These are phyloP conservation scores for Colletotrichum tropicale DNA, from an alignment of 2,329 filamentous ascomycete species.

Conservation along the genomic window DNA sequence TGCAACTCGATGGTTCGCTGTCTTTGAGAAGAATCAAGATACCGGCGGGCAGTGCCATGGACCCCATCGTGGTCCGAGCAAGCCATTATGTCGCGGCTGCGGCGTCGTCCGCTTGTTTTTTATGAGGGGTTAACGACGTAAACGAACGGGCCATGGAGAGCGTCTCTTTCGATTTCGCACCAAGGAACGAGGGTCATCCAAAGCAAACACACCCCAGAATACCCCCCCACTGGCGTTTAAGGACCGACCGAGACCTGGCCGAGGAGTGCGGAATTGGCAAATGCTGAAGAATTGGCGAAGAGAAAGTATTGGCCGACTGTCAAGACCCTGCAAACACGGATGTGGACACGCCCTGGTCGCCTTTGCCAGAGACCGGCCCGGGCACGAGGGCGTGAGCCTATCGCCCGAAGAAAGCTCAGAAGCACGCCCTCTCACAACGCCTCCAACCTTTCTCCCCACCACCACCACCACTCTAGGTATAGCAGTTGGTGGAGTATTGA, in stretches of 20 bases:
- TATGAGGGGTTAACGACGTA: constrained; percentile 14
- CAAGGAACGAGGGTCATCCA: constrained; percentile 7
- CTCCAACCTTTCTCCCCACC: neutral
- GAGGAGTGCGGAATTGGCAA: constrained; percentile 4
- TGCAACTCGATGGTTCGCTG: neutral
- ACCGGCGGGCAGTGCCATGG: neutral
- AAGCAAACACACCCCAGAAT: constrained; percentile 1
- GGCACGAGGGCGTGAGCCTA: neutral
- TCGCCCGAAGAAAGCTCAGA: neutral
- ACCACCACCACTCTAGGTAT: neutral
- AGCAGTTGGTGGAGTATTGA: neutral
- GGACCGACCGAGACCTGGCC: constrained; percentile 16
- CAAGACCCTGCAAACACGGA: constrained; percentile 15
- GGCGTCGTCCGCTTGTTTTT: constrained; percentile 10
- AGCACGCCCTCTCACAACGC: neutral
- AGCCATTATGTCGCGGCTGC: constrained; percentile 15
- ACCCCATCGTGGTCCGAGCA: constrained; percentile 8
- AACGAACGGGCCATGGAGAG: neutral
- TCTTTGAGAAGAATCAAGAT: neutral
- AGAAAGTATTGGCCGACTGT: neutral
- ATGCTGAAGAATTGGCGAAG: constrained; percentile 14
- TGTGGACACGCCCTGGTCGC: constrained; percentile 6
- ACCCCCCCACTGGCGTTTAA: neutral
- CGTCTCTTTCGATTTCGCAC: neutral
- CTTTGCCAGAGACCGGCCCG: neutral